phyloP scores from a whole-genome alignment of 2,329 filamentous ascomycete species.

The Davidsoniella eucalypti region DNA sequence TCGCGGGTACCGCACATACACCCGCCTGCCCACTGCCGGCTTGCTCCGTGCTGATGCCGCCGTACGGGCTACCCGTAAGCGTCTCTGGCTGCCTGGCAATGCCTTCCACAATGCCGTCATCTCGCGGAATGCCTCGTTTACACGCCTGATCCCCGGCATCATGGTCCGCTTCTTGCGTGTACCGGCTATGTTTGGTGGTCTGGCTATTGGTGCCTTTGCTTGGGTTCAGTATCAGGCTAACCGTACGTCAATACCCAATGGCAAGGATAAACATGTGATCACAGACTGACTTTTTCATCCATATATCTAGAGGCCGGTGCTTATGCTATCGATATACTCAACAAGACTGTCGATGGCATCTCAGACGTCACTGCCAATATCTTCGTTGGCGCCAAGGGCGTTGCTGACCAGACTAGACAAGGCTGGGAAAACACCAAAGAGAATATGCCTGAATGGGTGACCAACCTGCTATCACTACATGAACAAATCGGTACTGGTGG shows the following conservation, averaged over 20 bases:
- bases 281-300: neutral
- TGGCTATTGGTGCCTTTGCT: constrained; percentile 70
- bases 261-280: neutral
- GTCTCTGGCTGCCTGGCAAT: constrained; percentile 66
- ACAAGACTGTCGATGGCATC: constrained; percentile 55
- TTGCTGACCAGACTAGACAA: constrained; percentile 61
- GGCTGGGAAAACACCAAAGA: constrained; percentile 79
- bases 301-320: constrained; percentile 28
- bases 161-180: constrained; percentile 78
- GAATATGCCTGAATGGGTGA: constrained; percentile 58
- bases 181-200: constrained; percentile 80
- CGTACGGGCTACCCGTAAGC: constrained; percentile 41
- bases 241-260: constrained; percentile 36
- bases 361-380: constrained; percentile 50
- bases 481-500: constrained; percentile 41
- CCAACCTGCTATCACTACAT: constrained; percentile 49
- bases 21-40: constrained; percentile 51
- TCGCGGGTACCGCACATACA: constrained; percentile 17
- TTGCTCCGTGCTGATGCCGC: constrained; percentile 50
- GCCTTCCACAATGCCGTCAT: constrained; percentile 66
- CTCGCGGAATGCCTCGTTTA: constrained; percentile 47
- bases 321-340: constrained; percentile 48
- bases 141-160: constrained; percentile 60
- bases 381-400: constrained; percentile 54
- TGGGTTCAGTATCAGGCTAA: constrained; percentile 95